Conservation (phyloP, 352 stramenopile species). For the Globisporangium middletonii region DNA sequence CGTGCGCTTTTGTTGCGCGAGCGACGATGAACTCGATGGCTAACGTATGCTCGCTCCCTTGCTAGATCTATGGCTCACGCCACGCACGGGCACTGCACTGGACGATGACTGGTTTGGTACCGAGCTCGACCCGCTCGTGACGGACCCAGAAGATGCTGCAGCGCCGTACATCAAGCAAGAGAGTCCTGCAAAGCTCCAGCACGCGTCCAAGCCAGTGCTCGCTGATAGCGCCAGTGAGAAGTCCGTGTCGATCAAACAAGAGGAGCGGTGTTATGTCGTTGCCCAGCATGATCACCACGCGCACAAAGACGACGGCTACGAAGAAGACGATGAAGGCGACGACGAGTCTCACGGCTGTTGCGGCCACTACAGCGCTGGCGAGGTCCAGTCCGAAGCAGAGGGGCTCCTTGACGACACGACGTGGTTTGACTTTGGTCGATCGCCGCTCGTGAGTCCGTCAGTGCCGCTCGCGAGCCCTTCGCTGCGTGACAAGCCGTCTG, state of each 20-base stretch:
- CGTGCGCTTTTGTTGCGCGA: neutral
- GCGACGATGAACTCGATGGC: neutral
- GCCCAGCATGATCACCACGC: slow-evolving; percentile 12
- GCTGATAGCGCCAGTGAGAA: neutral
- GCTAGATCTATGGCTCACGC: slow-evolving; percentile 17
- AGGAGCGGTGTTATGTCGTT: neutral
- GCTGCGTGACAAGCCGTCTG: neutral
- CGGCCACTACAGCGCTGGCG: neutral
- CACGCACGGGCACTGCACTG: neutral
- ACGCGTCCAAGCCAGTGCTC: neutral
- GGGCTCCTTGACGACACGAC: slow-evolving; percentile 18
- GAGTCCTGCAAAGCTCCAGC: slow-evolving; percentile 1
- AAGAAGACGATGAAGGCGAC: slow-evolving; percentile 11
- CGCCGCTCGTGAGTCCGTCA: slow-evolving; percentile 17
- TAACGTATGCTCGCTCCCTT: neutral
- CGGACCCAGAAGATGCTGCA: neutral
- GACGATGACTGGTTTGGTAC: slow-evolving; percentile 10
- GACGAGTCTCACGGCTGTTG: slow-evolving; percentile 11
- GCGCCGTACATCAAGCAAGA: neutral
- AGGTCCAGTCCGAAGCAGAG: slow-evolving; percentile 1
- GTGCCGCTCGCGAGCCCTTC: slow-evolving; percentile 6
- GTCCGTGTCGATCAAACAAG: neutral
- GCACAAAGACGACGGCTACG: slow-evolving; percentile 9
- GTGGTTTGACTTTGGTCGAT: slow-evolving; percentile 25
- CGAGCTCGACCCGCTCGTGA: slow-evolving; percentile 2